Evolutionary conservation across 176 grass and related monocot species (phyloP).

Genomic region (Dactylis glomerata): DNA sequence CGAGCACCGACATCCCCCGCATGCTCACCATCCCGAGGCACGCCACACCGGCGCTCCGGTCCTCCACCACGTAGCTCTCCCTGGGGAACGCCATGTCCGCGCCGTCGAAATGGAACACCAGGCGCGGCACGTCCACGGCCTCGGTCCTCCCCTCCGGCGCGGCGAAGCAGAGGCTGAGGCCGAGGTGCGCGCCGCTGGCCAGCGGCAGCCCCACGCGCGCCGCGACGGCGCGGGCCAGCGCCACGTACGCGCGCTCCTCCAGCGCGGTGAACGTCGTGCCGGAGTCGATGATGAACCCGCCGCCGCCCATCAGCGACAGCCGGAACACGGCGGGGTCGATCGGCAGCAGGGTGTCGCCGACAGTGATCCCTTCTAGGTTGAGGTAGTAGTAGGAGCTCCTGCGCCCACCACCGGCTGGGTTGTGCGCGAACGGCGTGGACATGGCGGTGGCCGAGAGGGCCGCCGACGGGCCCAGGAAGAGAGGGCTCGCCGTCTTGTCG

Average conservation of each 20-base stretch:
- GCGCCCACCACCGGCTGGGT: not conserved
- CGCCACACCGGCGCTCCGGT: not conserved
- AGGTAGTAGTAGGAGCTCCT: constrained; percentile 47
- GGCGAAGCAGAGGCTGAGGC: constrained; percentile 55
- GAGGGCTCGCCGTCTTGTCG: constrained; percentile 20
- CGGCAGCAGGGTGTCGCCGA: constrained; percentile 27
- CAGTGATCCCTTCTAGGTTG: constrained; percentile 37
- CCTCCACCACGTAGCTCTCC: constrained; percentile 46
- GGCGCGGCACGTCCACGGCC: constrained; percentile 27
- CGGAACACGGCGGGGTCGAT: constrained; percentile 41
- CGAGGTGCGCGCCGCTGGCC: constrained; percentile 29
- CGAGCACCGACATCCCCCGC: constrained; percentile 48
- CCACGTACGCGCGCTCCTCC: constrained; percentile 41
- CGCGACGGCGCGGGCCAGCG: constrained; percentile 11
- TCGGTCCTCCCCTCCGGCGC: not conserved
- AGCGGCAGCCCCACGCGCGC: constrained; percentile 25
- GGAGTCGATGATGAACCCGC: constrained; percentile 49
- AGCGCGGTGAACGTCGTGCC: constrained; percentile 47
- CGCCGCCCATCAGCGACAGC: constrained; percentile 28
- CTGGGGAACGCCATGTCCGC: constrained; percentile 48
- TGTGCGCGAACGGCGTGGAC: constrained; percentile 26
- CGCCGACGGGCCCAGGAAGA: constrained; percentile 20
- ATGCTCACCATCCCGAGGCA: constrained; percentile 44
- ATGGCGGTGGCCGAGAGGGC: not conserved
- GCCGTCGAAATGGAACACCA: constrained; percentile 60